phyloP scores from a whole-genome alignment of 306 rosid species.

The Cicer judaicum region DNA sequence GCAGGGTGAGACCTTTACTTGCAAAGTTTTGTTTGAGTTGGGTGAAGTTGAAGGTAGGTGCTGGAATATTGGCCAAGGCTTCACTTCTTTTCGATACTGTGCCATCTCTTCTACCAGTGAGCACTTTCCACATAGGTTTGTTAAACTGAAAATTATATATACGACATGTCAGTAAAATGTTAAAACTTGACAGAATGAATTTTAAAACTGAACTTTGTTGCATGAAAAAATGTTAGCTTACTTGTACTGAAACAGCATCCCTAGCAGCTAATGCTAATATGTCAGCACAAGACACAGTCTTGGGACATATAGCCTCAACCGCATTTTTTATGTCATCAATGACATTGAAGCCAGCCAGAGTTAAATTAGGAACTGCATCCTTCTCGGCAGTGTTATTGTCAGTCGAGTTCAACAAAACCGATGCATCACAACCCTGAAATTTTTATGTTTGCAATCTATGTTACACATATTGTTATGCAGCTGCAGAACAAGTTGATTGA shows the following conservation, averaged over 20 bases:
- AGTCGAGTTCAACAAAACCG: constrained; percentile 59
- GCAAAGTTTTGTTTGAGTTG: constrained; percentile 58
- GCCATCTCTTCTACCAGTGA: constrained; percentile 76
- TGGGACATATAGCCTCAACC: constrained; percentile 56
- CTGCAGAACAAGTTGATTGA: background rate
- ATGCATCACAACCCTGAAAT: constrained; percentile 70
- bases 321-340: constrained; percentile 58
- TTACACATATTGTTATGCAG: background rate
- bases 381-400: constrained; percentile 53
- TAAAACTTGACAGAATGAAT: too few relatives aligned
- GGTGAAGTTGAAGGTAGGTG: constrained; percentile 55
- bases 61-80: constrained; percentile 49
- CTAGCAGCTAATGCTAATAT: constrained; percentile 63
- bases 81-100: constrained; percentile 42
- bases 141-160: constrained; percentile 47
- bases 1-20: constrained; percentile 51
- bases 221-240: constrained; percentile 38
- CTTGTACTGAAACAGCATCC: constrained; percentile 60
- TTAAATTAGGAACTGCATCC: constrained; percentile 54
- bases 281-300: constrained; percentile 72
- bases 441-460: constrained; percentile 30
- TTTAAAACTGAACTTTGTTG: background rate
- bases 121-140: constrained; percentile 55
- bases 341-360: constrained; percentile 59
- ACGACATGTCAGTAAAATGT: too few relatives aligned